A percentile compares a stretch with the other conserved stretches of the same genome.
Conservation (phyloP, 306 rosid genomes). For the Calophaca sinica region DNA sequence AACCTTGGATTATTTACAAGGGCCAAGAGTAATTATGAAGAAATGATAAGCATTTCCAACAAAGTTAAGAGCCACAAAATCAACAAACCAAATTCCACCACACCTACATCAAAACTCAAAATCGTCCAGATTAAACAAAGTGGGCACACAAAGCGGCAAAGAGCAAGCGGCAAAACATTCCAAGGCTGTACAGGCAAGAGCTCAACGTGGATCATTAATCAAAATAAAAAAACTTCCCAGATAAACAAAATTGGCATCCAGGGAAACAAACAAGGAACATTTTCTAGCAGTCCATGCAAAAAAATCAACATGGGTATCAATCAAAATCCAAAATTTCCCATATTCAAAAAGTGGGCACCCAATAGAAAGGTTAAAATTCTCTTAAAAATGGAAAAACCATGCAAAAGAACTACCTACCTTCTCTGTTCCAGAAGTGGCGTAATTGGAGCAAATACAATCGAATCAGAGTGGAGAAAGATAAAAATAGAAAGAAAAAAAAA, state of each 20-base stretch:
- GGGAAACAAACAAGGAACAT: slow-evolving; percentile 5
- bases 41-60: slow-evolving; percentile 30
- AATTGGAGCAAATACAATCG: slow-evolving; percentile 29
- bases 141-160: not conserved
- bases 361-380: not conserved
- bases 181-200: slow-evolving; percentile 11
- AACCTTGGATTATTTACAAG: slow-evolving; percentile 42
- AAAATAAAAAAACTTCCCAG: slow-evolving; percentile 23
- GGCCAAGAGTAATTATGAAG: slow-evolving; percentile 35
- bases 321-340: slow-evolving; percentile 42
- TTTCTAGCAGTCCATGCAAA: slow-evolving; percentile 23
- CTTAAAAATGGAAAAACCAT: not conserved
- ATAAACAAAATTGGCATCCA: not conserved
- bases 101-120: slow-evolving; percentile 39
- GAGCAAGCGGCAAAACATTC: not conserved
- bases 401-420: slow-evolving; percentile 43
- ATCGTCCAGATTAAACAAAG: slow-evolving; percentile 19
- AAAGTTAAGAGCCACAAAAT: slow-evolving; percentile 26
- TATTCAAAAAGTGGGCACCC: slow-evolving; percentile 14
- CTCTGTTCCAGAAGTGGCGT: slow-evolving; percentile 20
- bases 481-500: not conserved
- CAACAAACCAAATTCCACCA: slow-evolving; percentile 41
- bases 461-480: slow-evolving; percentile 37
- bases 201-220: not conserved
- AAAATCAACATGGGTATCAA: slow-evolving; percentile 12